Percentiles rank a stretch among this genome's conserved stretches.
phyloP scores from a whole-genome alignment of 2,329 filamentous ascomycete species.

The Westerdykella aurantiaca region DNA sequence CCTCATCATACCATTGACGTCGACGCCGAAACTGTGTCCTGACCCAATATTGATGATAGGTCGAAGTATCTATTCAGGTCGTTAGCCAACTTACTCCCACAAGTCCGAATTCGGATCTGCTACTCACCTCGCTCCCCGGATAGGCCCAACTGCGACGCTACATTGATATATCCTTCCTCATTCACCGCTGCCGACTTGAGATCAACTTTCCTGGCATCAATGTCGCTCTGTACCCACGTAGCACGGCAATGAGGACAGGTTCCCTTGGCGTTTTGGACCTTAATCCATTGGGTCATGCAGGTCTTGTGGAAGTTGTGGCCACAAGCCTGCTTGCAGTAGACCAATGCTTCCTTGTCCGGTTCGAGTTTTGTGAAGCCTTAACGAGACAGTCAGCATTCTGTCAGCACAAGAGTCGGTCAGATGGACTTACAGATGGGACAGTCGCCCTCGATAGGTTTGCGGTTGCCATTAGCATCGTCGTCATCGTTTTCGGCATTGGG shows the following conservation, averaged over 20 bases:
- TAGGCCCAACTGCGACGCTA: conserved; percentile 56
- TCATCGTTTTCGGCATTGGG: conserved; percentile 36
- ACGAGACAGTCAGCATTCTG: conserved; percentile 48
- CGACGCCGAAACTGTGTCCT: background rate
- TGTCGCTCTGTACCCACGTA: conserved; percentile 48
- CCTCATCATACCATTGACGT: too few relatives aligned
- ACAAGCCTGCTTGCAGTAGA: conserved; percentile 56
- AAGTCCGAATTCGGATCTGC: background rate
- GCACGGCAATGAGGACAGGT: conserved; percentile 60
- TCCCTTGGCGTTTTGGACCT: conserved; percentile 31
- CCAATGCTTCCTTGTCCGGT: conserved; percentile 31
- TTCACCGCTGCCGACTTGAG: conserved; percentile 39
- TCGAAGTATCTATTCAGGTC: conserved; percentile 16
- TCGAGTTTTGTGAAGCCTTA: conserved; percentile 15
- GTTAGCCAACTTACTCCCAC: background rate
- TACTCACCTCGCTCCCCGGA: conserved; percentile 41
- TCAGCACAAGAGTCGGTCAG: background rate
- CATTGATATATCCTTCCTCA: conserved; percentile 57
- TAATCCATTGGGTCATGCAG: conserved; percentile 52
- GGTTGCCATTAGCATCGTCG: conserved; percentile 42
- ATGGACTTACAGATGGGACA: conserved; percentile 51
- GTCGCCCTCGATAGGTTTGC: conserved; percentile 56
- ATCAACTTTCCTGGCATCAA: conserved; percentile 41
- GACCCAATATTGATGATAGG: conserved; percentile 25
- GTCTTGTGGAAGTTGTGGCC: conserved; percentile 58